Percentiles rank a stretch among this genome's conserved stretches.
Conservation (phyloP, 2,329 filamentous ascomycete species). For the Aspergillus novofumigatus region DNA sequence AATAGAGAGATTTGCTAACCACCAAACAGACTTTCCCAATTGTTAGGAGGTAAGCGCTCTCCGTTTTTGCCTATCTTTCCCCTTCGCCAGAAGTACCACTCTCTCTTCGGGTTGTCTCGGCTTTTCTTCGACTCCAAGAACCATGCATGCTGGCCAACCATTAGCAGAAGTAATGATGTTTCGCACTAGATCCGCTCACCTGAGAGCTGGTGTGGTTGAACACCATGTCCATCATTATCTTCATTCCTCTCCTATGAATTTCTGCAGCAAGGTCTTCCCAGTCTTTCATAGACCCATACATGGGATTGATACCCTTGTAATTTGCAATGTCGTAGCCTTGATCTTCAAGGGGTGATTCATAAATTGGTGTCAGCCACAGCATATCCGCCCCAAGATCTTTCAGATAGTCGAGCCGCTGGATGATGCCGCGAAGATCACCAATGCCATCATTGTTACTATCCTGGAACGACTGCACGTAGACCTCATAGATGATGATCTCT, state of each 20-base stretch:
- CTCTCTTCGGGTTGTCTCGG: slow-evolving; percentile 47
- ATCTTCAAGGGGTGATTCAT: slow-evolving; percentile 44
- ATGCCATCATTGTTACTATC: slow-evolving; percentile 55
- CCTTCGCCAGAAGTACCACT: slow-evolving; percentile 56
- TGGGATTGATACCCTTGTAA: slow-evolving; percentile 37
- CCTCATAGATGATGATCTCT: slow-evolving; percentile 57
- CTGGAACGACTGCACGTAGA: slow-evolving; percentile 60
- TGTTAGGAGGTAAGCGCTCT: slow-evolving; percentile 62
- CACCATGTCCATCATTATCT: slow-evolving; percentile 37
- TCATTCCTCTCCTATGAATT: slow-evolving; percentile 34
- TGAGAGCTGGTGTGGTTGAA: slow-evolving; percentile 35
- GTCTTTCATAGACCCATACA: slow-evolving; percentile 38
- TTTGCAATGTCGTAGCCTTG: slow-evolving; percentile 40
- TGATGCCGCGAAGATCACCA: slow-evolving; percentile 57
- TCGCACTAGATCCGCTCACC: not conserved
- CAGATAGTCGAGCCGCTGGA: slow-evolving; percentile 54
- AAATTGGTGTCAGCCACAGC: slow-evolving; percentile 39
- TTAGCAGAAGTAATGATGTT: not conserved
- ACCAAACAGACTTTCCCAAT: slow-evolving; percentile 61
- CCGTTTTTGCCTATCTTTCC: slow-evolving; percentile 48
- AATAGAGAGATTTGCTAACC: not conserved
- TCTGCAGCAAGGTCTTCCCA: slow-evolving; percentile 35
- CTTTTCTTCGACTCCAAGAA: slow-evolving; percentile 53
- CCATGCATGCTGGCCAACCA: slow-evolving; percentile 49
- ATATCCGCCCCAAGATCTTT: slow-evolving; percentile 43